Evolutionary conservation across 257 asterid species (phyloP).

Genomic region (Vinca minor): DNA sequence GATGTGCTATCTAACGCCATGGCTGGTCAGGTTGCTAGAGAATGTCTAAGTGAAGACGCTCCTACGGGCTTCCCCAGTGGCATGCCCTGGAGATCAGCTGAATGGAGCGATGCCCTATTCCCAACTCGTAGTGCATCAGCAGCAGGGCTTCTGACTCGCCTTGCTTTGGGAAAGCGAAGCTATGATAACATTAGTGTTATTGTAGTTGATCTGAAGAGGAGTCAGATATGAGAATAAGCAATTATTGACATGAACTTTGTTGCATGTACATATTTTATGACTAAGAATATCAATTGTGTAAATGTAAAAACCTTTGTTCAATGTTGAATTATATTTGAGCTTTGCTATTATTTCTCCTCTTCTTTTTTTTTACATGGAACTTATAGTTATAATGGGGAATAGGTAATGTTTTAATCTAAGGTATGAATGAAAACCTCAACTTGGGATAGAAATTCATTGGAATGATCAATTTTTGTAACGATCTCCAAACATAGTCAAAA

Average conservation of each 20-base stretch:
- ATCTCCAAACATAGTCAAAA: too few species aligned
- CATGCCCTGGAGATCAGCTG: background rate
- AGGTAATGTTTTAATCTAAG: too few species aligned
- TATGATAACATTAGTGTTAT: constrained; percentile 60
- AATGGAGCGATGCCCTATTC: background rate
- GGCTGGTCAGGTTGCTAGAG: constrained; percentile 52
- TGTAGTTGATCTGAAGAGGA: constrained; percentile 45
- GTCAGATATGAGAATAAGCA: background rate
- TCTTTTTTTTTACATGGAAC: too few species aligned
- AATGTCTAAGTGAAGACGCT: constrained; percentile 39
- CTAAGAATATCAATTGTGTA: too few species aligned
- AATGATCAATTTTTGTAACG: too few species aligned
- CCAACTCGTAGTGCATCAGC: constrained; percentile 54
- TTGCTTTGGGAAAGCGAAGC: constrained; percentile 63
- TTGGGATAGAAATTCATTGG: too few species aligned
- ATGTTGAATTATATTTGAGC: too few species aligned
- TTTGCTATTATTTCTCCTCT: too few species aligned
- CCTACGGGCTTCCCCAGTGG: background rate
- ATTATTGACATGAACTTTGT: background rate
- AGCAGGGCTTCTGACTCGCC: constrained; percentile 43
- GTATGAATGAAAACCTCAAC: too few species aligned
- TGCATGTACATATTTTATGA: background rate
- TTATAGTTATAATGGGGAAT: too few species aligned
- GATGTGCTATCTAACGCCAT: constrained; percentile 68
- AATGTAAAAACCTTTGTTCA: too few species aligned